Conservation (phyloP, 2,329 filamentous ascomycete species). For the Paraphoma chrysanthemicola region DNA sequence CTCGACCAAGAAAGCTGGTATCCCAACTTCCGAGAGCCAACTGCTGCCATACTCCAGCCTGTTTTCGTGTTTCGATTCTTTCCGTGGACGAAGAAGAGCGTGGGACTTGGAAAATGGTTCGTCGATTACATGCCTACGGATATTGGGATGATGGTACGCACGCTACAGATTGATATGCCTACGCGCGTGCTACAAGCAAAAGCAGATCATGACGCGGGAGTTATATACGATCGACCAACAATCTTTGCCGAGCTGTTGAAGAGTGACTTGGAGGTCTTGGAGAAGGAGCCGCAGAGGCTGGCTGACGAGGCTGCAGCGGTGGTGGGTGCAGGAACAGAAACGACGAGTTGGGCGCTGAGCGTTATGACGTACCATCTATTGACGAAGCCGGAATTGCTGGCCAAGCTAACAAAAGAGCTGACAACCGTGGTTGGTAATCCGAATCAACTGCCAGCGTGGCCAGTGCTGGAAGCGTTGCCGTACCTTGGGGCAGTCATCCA, state of each 20-base stretch:
- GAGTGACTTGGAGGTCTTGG: slow-evolving; percentile 18
- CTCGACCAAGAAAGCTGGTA: slow-evolving; percentile 34
- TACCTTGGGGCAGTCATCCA: slow-evolving; percentile 42
- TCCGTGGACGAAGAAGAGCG: slow-evolving; percentile 28
- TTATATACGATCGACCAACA: slow-evolving; percentile 30
- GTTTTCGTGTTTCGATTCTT: slow-evolving; percentile 37
- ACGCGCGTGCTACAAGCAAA: slow-evolving; percentile 26
- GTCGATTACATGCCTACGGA: slow-evolving; percentile 30
- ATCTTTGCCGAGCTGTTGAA: slow-evolving; percentile 29
- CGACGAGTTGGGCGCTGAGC: slow-evolving; percentile 37
- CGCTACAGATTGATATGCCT: slow-evolving; percentile 36
- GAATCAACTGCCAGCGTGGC: slow-evolving; percentile 21
- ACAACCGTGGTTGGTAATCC: slow-evolving; percentile 21
- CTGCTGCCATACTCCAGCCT: slow-evolving; percentile 20
- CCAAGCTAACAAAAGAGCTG: slow-evolving; percentile 34
- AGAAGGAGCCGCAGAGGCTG: slow-evolving; percentile 34
- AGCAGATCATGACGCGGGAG: slow-evolving; percentile 28
- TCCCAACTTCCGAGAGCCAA: slow-evolving; percentile 32
- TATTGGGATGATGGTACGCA: slow-evolving; percentile 25
- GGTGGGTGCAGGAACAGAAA: slow-evolving; percentile 45
- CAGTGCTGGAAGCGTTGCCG: slow-evolving; percentile 33
- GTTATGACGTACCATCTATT: slow-evolving; percentile 38
- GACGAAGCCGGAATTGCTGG: slow-evolving; percentile 28
- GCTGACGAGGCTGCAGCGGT: slow-evolving; percentile 41
- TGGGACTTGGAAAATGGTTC: slow-evolving; percentile 19